phyloP scores from a whole-genome alignment of 2,329 filamentous ascomycete genomes.

The Curvularia sp. region DNA sequence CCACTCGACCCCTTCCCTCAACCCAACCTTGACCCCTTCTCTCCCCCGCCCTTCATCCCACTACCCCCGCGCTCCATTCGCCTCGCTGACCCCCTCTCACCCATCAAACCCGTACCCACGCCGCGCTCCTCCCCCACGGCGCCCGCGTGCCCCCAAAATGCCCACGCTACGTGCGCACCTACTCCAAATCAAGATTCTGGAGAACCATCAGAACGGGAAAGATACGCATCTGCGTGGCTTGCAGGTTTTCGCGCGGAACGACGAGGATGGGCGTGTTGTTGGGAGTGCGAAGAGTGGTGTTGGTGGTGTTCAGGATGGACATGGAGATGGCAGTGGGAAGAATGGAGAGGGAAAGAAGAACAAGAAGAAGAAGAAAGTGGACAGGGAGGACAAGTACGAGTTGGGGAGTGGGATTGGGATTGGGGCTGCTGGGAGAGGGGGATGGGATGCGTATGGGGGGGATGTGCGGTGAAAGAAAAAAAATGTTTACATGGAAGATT shows the following conservation, averaged over 20 bases:
- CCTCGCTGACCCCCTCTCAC: slow-evolving; percentile 24
- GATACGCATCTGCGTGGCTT: slow-evolving; percentile 96
- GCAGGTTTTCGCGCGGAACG: slow-evolving; percentile 74
- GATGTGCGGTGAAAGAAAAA: slow-evolving; percentile 13
- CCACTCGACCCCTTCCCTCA: slow-evolving; percentile 11
- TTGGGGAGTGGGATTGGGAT: slow-evolving; percentile 15
- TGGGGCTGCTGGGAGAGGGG: neutral
- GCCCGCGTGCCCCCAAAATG: slow-evolving; percentile 65
- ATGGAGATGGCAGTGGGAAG: too few relatives aligned
- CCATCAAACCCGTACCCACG: neutral
- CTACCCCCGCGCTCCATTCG: slow-evolving; percentile 28
- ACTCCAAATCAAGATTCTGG: slow-evolving; percentile 86
- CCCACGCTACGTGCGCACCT: slow-evolving; percentile 84
- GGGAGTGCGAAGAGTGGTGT: slow-evolving; percentile 1
- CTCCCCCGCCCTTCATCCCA: slow-evolving; percentile 22
- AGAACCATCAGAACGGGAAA: slow-evolving; percentile 99
- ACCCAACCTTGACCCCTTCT: slow-evolving; percentile 18
- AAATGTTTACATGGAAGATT: too few relatives aligned
- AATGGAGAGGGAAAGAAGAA: neutral
- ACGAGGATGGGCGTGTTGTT: slow-evolving; percentile 20
- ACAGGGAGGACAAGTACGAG: slow-evolving; percentile 22
- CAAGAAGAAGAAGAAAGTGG: slow-evolving; percentile 7
- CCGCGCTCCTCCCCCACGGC: neutral
- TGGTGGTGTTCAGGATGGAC: neutral
- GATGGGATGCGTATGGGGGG: slow-evolving; percentile 31